Evolutionary conservation across 1,284 basidiomycete species (phyloP), one percentile per base, ranked within the genome.

Genomic region (Moesziomyces antarcticus): DNA sequence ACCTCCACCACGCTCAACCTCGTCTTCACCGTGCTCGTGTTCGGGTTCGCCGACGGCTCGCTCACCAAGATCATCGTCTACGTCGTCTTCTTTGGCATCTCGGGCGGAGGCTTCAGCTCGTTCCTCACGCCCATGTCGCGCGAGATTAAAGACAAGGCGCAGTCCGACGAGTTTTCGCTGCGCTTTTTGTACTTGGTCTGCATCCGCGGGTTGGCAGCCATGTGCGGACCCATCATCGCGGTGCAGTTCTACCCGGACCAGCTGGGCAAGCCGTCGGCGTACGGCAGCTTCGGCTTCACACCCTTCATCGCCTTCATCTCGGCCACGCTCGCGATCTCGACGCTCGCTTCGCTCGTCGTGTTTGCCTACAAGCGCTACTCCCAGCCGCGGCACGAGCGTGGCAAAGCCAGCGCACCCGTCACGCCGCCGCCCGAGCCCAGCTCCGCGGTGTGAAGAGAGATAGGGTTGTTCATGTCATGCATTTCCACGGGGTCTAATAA

Each of bases 151-250:
- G 59, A 58, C 37, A 55, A 20, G 24, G 43, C 55, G 27, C 37
- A 51, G 44, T 24, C 44, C 13, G 20, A 51, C 30, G 60, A 68
- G 37, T 73, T 61, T 21, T 54, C 67, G 21, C 35, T 67, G 4
- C 20, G 72, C 14, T 74, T 71, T 35, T 40, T 77, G 14, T 72
- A 64, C 21, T 33, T 73, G 8, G 57, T 80, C 14, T 49, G 50
- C 14, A 47, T 69, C 2, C 52, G 78, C 13, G 77, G 77, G 3
- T 11, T 74, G 9, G 79, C 77, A 6, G 65, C 60, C 11, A 73
- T 78, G 54, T 33, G 61, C 37, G 77, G 77, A 1, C 79, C 79
- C 3, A 68, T 79, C n/a, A 50, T 79, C 4, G 79, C 63, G n/a
- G 72, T 67, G 18, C 64, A 66, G 20, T 63, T 79, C 50, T 78